These are phyloP conservation scores for Hylodesmum podocarpum DNA, from an alignment of 306 rosid species.

Conservation along the genomic window DNA sequence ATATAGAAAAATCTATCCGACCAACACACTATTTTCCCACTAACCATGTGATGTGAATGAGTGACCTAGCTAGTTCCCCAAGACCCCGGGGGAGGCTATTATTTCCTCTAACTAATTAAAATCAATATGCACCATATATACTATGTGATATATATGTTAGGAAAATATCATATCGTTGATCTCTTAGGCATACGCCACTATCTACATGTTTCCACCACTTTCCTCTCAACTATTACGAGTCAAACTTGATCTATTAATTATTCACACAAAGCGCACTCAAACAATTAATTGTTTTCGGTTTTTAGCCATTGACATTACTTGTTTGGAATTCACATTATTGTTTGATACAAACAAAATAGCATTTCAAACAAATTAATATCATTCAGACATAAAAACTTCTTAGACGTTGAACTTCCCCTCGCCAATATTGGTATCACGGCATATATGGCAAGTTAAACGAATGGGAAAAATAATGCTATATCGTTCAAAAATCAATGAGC, in stretches of 20 bases:
- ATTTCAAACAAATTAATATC: background rate
- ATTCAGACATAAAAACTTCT: background rate
- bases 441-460: background rate
- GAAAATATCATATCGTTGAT: background rate
- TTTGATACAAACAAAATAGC: background rate
- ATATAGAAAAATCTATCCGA: constrained; percentile 17
- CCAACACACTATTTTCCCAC: constrained; percentile 36
- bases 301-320: constrained; percentile 33
- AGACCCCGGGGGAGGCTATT: background rate
- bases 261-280: background rate
- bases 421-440: background rate
- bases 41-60: constrained; percentile 44
- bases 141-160: background rate
- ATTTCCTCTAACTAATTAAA: background rate
- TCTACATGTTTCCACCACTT: constrained; percentile 19
- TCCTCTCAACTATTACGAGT: constrained; percentile 17
- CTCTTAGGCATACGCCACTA: constrained; percentile 13
- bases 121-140: background rate
- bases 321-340: constrained; percentile 1
- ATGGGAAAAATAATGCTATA: background rate
- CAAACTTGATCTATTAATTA: constrained; percentile 23
- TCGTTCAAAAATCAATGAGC: background rate
- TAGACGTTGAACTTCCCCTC: background rate
- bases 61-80: constrained; percentile 18
- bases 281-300: constrained; percentile 1